Base-by-base conservation (phyloP, 208 protist genomes). In the Endotrypanum monterogeii region DNA sequence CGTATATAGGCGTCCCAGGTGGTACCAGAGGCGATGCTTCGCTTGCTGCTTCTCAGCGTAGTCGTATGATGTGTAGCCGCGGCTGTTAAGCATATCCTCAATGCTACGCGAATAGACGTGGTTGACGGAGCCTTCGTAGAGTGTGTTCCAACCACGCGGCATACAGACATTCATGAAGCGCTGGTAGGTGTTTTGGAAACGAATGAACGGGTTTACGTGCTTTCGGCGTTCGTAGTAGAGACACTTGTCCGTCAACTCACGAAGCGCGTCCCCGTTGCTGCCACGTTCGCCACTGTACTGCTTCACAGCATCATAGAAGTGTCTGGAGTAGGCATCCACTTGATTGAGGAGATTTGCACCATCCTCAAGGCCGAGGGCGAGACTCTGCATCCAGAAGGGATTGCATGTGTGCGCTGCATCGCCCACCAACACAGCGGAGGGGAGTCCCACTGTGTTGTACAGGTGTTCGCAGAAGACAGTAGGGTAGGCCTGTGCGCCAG, bases 281-380 rank as follows among this genome's bases (percentile, higher is more conserved):
- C 93, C 93, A 72, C 93, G 91, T 74, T 97, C 91, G 58, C 87
- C 79, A 78, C 93, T 97, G 78, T 88, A 97, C 73, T 94, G 90
- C 79, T 88, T 86, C 66, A 97, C 79, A 18, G 91, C 93, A 71
- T 97, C 93, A 76, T 94, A 97, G 65, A 95, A 94, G 75, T 95
- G 87, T 23, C 87, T 83, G 30, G 83, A 90, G 82, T 93, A 93
- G 62, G 88, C 87, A 72, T 97, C 93, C 23, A 97, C 90, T 55
- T 91, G 87, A 63, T 95, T 93, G 23, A 97, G 84, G 30, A 96
- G 74, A 61, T 90, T 80, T 9, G 85, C 76, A 7, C 88, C 88
- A 71, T 97, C 93, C 71, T 97, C 93, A 35, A 97, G 87, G 32
- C 76, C 91, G 41, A 96, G 73, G 58, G 91, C 84, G n/a, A 97